Conservation (phyloP, 352 stramenopile genomes). For the Saprolegnia diclina region DNA sequence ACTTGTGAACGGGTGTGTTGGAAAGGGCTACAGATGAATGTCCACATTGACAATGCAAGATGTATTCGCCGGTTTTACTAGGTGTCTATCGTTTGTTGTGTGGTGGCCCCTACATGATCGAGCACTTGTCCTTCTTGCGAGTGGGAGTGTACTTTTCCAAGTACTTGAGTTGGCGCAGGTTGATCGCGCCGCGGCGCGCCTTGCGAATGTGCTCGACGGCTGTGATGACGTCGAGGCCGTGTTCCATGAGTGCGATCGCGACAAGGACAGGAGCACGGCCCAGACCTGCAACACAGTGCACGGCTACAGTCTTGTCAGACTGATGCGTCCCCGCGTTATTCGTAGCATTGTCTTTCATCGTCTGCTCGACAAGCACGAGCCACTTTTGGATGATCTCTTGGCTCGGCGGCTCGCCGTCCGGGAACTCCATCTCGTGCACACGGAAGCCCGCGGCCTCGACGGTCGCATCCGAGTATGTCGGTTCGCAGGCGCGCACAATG, state of each 20-base stretch:
- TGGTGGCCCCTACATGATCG: conserved; percentile 64
- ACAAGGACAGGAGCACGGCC: conserved; percentile 96
- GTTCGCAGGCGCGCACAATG: conserved; percentile 94
- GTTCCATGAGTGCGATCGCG: conserved; percentile 97
- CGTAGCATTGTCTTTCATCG: conserved; percentile 88
- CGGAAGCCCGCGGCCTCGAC: conserved; percentile 91
- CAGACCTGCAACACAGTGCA: conserved; percentile 97
- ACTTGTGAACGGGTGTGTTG: no score
- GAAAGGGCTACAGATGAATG: no score
- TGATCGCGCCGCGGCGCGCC: conserved; percentile 94
- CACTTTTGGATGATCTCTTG: conserved; percentile 91
- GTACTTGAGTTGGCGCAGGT: conserved; percentile 96
- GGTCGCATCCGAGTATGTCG: conserved; percentile 88
- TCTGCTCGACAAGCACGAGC: conserved; percentile 92
- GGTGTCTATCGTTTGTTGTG: background rate
- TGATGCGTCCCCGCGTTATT: conserved; percentile 27
- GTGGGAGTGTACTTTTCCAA: conserved; percentile 92
- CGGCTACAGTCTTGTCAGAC: conserved; percentile 84
- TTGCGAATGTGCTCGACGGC: conserved; percentile 96
- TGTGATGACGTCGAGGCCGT: conserved; percentile 92
- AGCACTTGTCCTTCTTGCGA: conserved; percentile 70
- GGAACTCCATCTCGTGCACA: conserved; percentile 94
- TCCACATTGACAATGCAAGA: no score
- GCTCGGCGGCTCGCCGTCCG: conserved; percentile 92
- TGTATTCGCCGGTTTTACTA: background rate